These are phyloP conservation scores for Solanum virginianum DNA, from an alignment of 257 asterid genomes.

Conservation along the genomic window DNA sequence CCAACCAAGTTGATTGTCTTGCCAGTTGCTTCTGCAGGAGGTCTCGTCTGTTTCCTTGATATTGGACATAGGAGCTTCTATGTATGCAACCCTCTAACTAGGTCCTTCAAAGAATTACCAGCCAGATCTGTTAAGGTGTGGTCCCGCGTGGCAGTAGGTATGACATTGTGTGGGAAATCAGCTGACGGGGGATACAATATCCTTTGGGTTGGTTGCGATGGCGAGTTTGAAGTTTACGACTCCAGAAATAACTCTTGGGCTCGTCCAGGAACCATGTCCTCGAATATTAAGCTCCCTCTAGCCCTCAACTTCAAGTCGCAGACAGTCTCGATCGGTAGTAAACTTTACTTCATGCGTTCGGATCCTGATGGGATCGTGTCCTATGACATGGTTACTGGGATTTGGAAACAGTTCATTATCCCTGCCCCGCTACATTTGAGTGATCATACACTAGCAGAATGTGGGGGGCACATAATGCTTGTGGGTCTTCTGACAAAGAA, in stretches of 20 bases:
- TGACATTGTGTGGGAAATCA: conserved; percentile 39
- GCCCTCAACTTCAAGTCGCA: conserved; percentile 85
- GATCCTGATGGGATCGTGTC: conserved; percentile 75
- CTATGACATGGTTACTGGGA: conserved; percentile 49
- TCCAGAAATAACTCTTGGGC: conserved; percentile 58
- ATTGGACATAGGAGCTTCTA: conserved; percentile 69
- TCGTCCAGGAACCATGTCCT: conserved; percentile 55
- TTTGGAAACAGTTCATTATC: conserved; percentile 61
- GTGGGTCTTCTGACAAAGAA: conserved; percentile 86
- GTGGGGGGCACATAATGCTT: conserved; percentile 75
- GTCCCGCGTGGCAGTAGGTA: conserved; percentile 91
- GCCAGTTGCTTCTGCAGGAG: conserved; percentile 97
- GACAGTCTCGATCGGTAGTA: conserved; percentile 37
- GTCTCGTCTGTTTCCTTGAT: conserved; percentile 90
- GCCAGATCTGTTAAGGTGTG: conserved; percentile 66
- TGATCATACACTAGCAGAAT: conserved; percentile 64
- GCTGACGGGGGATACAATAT: conserved; percentile 51
- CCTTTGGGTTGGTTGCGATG: conserved; percentile 82
- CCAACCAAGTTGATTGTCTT: conserved; percentile 58
- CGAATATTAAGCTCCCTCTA: conserved; percentile 54
- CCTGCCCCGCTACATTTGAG: conserved; percentile 58
- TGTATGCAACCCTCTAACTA: conserved; percentile 78
- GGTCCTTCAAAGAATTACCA: conserved; percentile 78
- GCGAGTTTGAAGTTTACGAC: conserved; percentile 68
- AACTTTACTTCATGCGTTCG: conserved; percentile 73